phyloP scores from a whole-genome alignment of 371 early-diverging fungal species.

The Blakeslea trispora region DNA sequence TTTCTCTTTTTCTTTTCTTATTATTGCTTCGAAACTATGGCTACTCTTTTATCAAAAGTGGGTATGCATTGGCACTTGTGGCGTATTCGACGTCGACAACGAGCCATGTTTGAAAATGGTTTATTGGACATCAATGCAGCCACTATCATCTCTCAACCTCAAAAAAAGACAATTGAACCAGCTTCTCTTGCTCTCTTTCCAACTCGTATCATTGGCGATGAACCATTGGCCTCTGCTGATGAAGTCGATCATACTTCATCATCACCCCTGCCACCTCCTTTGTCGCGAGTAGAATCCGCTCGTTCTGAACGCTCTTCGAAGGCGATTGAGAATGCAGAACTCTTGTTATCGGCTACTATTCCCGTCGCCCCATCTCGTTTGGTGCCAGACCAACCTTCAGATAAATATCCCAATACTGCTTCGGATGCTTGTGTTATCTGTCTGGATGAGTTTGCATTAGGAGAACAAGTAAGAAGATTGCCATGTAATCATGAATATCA shows the following conservation, averaged over 20 bases:
- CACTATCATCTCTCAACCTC: constrained; percentile 5
- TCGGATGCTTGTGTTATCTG: constrained; percentile 74
- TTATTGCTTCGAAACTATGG: constrained; percentile 1
- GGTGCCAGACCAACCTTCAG: constrained; percentile 2
- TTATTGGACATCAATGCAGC: constrained; percentile 16
- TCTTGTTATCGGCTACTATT: constrained; percentile 15
- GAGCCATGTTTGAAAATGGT: constrained; percentile 39
- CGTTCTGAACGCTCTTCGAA: constrained; percentile 23
- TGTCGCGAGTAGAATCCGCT: constrained; percentile 22
- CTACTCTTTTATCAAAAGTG: constrained; percentile 27
- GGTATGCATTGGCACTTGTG: constrained; percentile 56
- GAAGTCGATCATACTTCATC: too few species aligned
- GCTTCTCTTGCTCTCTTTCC: constrained; percentile 35
- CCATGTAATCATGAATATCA: constrained; percentile 85
- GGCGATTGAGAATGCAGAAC: constrained; percentile 39
- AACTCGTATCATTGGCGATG: constrained; percentile 40
- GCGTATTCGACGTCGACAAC: constrained; percentile 48
- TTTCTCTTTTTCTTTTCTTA: constrained; percentile 13
- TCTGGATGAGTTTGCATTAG: constrained; percentile 66
- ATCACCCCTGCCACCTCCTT: too few species aligned
- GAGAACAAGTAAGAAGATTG: constrained; percentile 65
- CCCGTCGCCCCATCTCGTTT: constrained; percentile 2
- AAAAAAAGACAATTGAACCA: constrained; percentile 35
- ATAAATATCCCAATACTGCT: too few species aligned
- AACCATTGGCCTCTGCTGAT: background rate